Base-by-base conservation (phyloP, 1,284 basidiomycete species). In the Pseudomicrostroma phylloplanum region DNA sequence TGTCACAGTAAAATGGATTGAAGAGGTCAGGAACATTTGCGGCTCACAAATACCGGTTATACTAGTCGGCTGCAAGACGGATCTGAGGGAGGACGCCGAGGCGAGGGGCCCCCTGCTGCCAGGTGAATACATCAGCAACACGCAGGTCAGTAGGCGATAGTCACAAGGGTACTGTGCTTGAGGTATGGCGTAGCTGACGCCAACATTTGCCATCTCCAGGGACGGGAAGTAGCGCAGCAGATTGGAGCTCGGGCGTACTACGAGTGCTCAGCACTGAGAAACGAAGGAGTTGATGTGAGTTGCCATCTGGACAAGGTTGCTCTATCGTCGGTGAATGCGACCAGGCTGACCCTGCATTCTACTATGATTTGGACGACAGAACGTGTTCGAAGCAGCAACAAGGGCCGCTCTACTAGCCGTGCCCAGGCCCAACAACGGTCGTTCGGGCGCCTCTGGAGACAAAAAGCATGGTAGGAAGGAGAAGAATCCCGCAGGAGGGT, bases 1-100 rank as follows among this genome's bases (percentile, higher is more conserved):
- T 81, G 93, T 97, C 19, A 85, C 87, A 19, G 88, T 89, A 67
- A 96, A 97, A 89, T 97, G 94, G 94, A 96, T 93, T 80, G 73
- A 76, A 56, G 72, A 74, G 63, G 72, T 71, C 19, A 65, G 73
- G 19, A 67, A 70, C 61, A 75, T 77, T 57, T 77, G 73, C 54
- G 73, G 70, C 0, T 83, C 87, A 13, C 83, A 84, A 17, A 87
- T 91, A 65, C 89, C 90, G 46, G 88, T 92, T 61, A 83, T 92
- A 62, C 85, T 92, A 51, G 89, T 91, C 51, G 90, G 90, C 9
- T 91, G 89, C 83, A 92, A 92, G 79, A 87, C 86, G 60, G 90
- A 91, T 80, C 81, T 91, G 63, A 86, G 92, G 54, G 82, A 83
- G 55, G 80, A 80, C 61, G 81, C 82, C 0, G 71, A 78, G 12